Base-by-base conservation (phyloP, 352 stramenopile species). In the Phytophthora vignae region DNA sequence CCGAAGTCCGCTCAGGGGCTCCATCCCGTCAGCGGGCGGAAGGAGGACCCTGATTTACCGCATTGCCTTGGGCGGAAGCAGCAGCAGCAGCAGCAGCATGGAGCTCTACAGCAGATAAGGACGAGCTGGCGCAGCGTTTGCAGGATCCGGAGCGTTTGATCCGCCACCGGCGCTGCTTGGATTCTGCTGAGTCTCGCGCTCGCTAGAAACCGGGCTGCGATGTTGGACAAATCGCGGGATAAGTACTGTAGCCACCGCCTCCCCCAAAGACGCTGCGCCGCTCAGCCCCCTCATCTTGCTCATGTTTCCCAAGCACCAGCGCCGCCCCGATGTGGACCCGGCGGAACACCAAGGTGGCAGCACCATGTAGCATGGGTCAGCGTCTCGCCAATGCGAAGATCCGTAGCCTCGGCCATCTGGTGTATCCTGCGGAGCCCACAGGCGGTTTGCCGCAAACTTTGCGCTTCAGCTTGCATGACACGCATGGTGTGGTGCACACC, bases 211-310 rank as follows among this genome's bases (percentile, higher is more conserved):
- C 38, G 64, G 50, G 42, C 63, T n/a, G 25, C 53, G 58, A 19
- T 3, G 63, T 69, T 73, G 64, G 60, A 74, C 71, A 71, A 75
- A 78, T 75, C 61, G 25, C 21, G 49, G 44, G 65, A 77, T 66
- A 55, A n/a, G 70, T 67, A 27, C 22, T 2, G 22, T 2, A 73
- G 64, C 69, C 64, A 72, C 57, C 19, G 50, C 29, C 36, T 42
- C 38, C 62, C 69, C 62, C 70, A 77, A 73, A 77, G 64, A 73
- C 54, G 31, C 54, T 50, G 48, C 57, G 31, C 53, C 52, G 38
- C 46, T 46, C 64, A 75, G 42, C 36, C 36, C 40, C 40, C 42
- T 49, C 42, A 49, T 40, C 46, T 42, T 69, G 64, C 57, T 58
- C 33, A 57, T 58, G 33, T 44, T 69, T 61, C 62, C 53, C 66